Evolutionary conservation across 2,329 filamentous ascomycete species (phyloP).

Genomic region (Verticillium nonalfalfae): DNA sequence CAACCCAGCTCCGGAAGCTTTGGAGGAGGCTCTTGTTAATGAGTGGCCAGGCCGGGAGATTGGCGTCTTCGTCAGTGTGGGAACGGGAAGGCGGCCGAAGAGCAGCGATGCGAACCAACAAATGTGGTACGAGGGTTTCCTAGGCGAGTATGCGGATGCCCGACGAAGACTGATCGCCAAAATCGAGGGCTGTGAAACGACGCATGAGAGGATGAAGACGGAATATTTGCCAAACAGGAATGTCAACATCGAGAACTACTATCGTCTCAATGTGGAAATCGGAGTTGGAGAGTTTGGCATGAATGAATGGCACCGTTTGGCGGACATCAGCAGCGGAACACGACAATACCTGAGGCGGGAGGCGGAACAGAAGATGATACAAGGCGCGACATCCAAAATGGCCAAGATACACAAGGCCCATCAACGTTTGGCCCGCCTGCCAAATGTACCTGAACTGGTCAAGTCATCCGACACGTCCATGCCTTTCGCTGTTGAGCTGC

Average conservation of each 20-base stretch:
- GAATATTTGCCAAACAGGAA: slow-evolving; percentile 71
- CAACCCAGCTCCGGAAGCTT: slow-evolving; percentile 77
- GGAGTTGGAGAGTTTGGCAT: slow-evolving; percentile 96
- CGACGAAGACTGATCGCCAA: slow-evolving; percentile 78
- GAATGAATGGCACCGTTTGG: slow-evolving; percentile 95
- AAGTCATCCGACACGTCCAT: slow-evolving; percentile 33
- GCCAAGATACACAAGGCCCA: slow-evolving; percentile 78
- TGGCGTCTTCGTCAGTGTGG: slow-evolving; percentile 86
- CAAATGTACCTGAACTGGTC: slow-evolving; percentile 34
- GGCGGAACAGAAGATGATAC: slow-evolving; percentile 70
- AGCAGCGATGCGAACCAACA: slow-evolving; percentile 62
- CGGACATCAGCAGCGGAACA: slow-evolving; percentile 91
- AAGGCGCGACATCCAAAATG: slow-evolving; percentile 71
- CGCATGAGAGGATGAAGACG: slow-evolving; percentile 77
- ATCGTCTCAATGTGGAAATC: slow-evolving; percentile 92
- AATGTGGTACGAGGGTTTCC: slow-evolving; percentile 89
- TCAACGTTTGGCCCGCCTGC: slow-evolving; percentile 51
- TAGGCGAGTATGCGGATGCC: slow-evolving; percentile 90
- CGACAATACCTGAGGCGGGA: slow-evolving; percentile 71
- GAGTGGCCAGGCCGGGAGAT: slow-evolving; percentile 94
- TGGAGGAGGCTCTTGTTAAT: slow-evolving; percentile 87
- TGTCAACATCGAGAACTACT: slow-evolving; percentile 87
- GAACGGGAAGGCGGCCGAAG: slow-evolving; percentile 77
- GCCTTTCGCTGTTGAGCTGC: slow-evolving; percentile 51
- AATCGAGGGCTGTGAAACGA: slow-evolving; percentile 91